Conservation (phyloP, 1,284 basidiomycete species). For the Albatrellus sp. region DNA sequence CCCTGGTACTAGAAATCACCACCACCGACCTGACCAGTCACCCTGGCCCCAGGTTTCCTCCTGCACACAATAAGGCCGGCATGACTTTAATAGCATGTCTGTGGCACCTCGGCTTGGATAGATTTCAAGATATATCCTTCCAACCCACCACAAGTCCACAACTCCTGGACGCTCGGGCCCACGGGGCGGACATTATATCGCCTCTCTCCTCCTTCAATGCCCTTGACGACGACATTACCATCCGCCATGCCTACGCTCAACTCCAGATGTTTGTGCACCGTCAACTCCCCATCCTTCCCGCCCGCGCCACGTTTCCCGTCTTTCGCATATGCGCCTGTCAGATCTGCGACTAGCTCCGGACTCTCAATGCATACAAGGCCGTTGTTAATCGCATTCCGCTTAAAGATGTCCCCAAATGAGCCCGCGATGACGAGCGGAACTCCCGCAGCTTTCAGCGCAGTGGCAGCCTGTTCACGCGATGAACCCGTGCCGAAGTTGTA, state of each 20-base stretch:
- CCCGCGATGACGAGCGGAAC: slow-evolving; percentile 91
- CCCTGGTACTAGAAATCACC: too few species aligned
- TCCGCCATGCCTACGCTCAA: slow-evolving; percentile 61
- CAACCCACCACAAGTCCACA: slow-evolving; percentile 74
- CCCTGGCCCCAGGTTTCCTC: too few species aligned
- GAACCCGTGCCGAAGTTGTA: slow-evolving; percentile 99
- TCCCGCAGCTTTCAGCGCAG: slow-evolving; percentile 90
- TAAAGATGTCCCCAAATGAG: slow-evolving; percentile 98
- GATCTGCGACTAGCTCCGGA: slow-evolving; percentile 78
- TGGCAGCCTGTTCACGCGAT: slow-evolving; percentile 97
- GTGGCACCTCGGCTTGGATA: slow-evolving; percentile 26
- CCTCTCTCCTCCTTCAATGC: slow-evolving; percentile 32
- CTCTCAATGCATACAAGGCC: slow-evolving; percentile 92
- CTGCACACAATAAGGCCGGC: too few species aligned
- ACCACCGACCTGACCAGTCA: too few species aligned
- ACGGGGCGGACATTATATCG: slow-evolving; percentile 64
- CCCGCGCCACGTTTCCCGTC: slow-evolving; percentile 68
- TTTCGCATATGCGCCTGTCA: slow-evolving; percentile 66
- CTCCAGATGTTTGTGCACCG: slow-evolving; percentile 59
- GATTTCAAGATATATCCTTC: slow-evolving; percentile 73
- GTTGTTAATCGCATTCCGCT: slow-evolving; percentile 98
- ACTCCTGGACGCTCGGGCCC: slow-evolving; percentile 85
- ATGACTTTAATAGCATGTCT: too few species aligned
- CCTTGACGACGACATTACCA: slow-evolving; percentile 48
- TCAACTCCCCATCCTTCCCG: slow-evolving; percentile 68